These are phyloP conservation scores for Salvia sclarea DNA, from an alignment of 305 asterid species.

Conservation along the genomic window DNA sequence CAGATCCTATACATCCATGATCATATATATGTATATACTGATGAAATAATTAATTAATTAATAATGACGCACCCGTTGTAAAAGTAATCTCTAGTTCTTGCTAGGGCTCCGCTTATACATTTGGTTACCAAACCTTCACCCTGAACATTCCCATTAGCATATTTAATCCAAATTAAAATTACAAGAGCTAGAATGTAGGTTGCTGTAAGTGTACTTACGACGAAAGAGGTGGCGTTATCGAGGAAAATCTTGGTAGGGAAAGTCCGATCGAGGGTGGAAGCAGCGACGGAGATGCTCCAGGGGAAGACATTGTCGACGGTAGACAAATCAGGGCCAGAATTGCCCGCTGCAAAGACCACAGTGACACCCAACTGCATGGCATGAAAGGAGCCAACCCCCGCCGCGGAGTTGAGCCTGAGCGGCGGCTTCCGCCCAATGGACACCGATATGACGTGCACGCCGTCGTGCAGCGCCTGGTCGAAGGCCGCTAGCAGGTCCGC, in stretches of 20 bases:
- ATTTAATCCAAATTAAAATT: too few relatives aligned
- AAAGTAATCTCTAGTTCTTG: constrained; percentile 41
- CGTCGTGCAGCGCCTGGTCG: constrained; percentile 60
- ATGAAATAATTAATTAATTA: too few relatives aligned
- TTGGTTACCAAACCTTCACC: constrained; percentile 56
- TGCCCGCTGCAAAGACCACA: constrained; percentile 61
- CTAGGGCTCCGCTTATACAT: constrained; percentile 42
- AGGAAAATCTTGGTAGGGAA: constrained; percentile 53
- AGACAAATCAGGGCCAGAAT: constrained; percentile 58
- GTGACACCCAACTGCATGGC: constrained; percentile 66
- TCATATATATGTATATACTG: too few relatives aligned
- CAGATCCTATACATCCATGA: constrained; percentile 43
- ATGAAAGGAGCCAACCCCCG: constrained; percentile 59
- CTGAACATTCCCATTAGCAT: constrained; percentile 35
- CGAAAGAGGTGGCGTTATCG: constrained; percentile 37
- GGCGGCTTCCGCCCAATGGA: constrained; percentile 55
- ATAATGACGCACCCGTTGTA: constrained; percentile 39
- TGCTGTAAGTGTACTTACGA: too few relatives aligned
- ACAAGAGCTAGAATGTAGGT: too few relatives aligned
- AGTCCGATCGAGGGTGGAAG: constrained; percentile 53
- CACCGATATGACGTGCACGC: constrained; percentile 54
- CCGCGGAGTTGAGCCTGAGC: constrained; percentile 32
- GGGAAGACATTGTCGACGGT: constrained; percentile 57
- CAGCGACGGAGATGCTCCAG: constrained; percentile 64
- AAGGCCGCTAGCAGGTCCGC: constrained; percentile 58